phyloP scores from a whole-genome alignment of 2,329 filamentous ascomycete species.

The Metarhizium robertsii region DNA sequence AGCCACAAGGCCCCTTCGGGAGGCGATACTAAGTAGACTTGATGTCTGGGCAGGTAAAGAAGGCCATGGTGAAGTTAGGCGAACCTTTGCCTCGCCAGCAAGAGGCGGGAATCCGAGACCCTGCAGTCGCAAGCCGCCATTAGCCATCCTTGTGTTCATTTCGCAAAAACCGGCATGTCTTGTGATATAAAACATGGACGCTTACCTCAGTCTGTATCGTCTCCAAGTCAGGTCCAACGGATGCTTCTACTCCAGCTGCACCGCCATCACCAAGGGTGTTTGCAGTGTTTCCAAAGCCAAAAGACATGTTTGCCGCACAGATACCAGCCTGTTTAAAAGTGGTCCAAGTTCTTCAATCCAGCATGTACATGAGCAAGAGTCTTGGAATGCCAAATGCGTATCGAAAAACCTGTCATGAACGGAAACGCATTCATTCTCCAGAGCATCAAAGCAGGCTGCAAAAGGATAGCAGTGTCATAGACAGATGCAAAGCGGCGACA shows the following conservation, averaged over 20 bases:
- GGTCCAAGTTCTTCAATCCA: conserved; percentile 17
- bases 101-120: conserved; percentile 74
- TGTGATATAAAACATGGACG: neutral
- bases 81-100: conserved; percentile 72
- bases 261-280: conserved; percentile 28
- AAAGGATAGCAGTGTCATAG: neutral
- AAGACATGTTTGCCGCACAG: conserved; percentile 48
- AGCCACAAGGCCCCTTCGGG: conserved; percentile 70
- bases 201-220: conserved; percentile 75
- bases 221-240: conserved; percentile 55
- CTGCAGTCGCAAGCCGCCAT: conserved; percentile 25
- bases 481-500: neutral
- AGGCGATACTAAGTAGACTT: conserved; percentile 77
- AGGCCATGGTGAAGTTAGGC: conserved; percentile 72
- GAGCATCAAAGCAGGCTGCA: neutral
- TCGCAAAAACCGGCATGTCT: neutral
- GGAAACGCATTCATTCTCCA: neutral
- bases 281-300: conserved; percentile 46
- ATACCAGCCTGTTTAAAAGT: conserved; percentile 21
- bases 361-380: neutral
- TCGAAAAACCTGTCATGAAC: neutral
- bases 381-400: neutral
- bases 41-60: conserved; percentile 65
- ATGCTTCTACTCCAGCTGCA: conserved; percentile 24
- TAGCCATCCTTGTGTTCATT: neutral